These are phyloP conservation scores for Schizochytrium sp. DNA, from an alignment of 108 stramenopile genomes.

Conservation along the genomic window DNA sequence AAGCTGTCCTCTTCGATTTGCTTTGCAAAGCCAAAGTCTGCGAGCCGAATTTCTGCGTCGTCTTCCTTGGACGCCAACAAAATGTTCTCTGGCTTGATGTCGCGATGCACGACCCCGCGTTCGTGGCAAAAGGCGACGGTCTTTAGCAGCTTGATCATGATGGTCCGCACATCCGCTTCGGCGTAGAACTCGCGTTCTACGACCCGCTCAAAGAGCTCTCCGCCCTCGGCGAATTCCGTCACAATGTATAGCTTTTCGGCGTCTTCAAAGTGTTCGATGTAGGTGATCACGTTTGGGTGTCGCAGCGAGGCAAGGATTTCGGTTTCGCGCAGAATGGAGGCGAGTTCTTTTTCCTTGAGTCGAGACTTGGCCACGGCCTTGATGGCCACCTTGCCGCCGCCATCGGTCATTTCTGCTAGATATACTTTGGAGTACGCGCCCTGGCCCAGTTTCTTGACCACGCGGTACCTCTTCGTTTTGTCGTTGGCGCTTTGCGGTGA, in stretches of 20 bases:
- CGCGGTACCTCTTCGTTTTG: not conserved
- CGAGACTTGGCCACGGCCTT: not conserved
- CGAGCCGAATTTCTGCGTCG: conserved; percentile 79
- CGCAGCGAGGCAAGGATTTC: not conserved
- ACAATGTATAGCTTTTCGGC: not conserved
- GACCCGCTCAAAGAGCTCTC: not conserved
- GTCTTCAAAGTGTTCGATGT: conserved; percentile 17
- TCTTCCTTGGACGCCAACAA: conserved; percentile 69
- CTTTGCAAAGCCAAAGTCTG: conserved; percentile 93
- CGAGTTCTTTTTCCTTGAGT: not conserved
- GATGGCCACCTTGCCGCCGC: not conserved
- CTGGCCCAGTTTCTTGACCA: not conserved
- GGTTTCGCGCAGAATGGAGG: not conserved
- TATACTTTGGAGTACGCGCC: not conserved
- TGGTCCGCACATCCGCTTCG: not conserved
- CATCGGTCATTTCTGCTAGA: not conserved
- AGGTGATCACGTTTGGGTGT: conserved; percentile 9
- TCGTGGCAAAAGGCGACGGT: conserved; percentile 90
- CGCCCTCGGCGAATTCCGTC: not conserved
- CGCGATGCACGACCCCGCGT: conserved; percentile 86
- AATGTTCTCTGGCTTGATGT: conserved; percentile 96
- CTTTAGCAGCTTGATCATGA: conserved; percentile 62
- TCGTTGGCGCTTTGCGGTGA: not conserved
- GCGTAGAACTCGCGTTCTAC: not conserved
- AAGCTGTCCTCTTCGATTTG: conserved; percentile 62